Conservation (phyloP, 371 early-diverging fungal species). For the Amoeboradix gromovi region DNA sequence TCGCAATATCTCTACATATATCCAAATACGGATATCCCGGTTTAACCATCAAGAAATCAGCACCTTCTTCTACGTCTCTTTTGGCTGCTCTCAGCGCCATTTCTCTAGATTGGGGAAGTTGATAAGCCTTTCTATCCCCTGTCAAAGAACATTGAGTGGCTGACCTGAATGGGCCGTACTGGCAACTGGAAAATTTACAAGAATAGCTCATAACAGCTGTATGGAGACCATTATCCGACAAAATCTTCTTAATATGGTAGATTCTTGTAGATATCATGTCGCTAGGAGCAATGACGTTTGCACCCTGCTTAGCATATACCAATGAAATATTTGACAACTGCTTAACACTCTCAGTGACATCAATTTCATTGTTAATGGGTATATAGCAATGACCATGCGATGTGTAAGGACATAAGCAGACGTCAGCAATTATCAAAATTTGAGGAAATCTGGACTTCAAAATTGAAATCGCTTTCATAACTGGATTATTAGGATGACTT, state of each 20-base stretch:
- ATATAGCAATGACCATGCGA: slow-evolving; percentile 76
- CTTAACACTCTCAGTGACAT: slow-evolving; percentile 41
- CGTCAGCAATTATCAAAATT: slow-evolving; percentile 62
- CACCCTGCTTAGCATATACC: slow-evolving; percentile 46
- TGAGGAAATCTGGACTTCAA: slow-evolving; percentile 44
- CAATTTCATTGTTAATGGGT: slow-evolving; percentile 10
- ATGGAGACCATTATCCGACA: slow-evolving; percentile 36
- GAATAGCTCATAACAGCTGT: slow-evolving; percentile 69
- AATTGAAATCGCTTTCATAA: slow-evolving; percentile 45
- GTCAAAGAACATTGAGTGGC: slow-evolving; percentile 63
- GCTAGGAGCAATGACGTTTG: slow-evolving; percentile 62
- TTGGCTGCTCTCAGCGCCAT: slow-evolving; percentile 56
- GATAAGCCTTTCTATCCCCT: slow-evolving; percentile 78
- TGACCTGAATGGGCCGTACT: slow-evolving; percentile 89
- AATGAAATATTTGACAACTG: slow-evolving; percentile 57
- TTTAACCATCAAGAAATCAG: slow-evolving; percentile 86
- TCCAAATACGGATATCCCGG: slow-evolving; percentile 82
- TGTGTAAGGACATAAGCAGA: slow-evolving; percentile 89
- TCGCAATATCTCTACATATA: slow-evolving; percentile 39
- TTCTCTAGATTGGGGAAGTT: slow-evolving; percentile 62
- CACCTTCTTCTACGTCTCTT: slow-evolving; percentile 72
- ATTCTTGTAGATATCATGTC: slow-evolving; percentile 96
- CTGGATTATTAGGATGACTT: slow-evolving; percentile 57
- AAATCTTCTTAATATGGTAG: slow-evolving; percentile 49
- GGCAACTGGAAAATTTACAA: slow-evolving; percentile 71